Evolutionary conservation across 2,329 filamentous ascomycete species (phyloP), one percentile per base, ranked within the genome.

Genomic region (Alternaria sp.): DNA sequence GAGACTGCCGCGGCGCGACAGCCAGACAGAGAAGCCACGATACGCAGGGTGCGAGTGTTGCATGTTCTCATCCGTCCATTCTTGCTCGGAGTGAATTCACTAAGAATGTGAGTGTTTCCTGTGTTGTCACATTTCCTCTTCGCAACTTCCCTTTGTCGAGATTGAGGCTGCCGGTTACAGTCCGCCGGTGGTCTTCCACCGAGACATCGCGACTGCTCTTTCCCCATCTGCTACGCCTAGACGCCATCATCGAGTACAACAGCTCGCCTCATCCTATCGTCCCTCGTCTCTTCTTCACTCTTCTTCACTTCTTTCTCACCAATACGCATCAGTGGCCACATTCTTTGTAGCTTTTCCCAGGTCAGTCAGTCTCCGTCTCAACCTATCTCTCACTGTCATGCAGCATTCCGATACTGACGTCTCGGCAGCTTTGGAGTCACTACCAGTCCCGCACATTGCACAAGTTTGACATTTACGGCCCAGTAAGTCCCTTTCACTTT

Each of bases 271-370:
- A 49, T 38, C 55, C 46, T 30, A 3, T 51, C 56, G n/a, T 51
- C 36, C 26, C 54, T 56, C 65, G 30, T 65, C 62, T 39, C 65
- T 65, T 66, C 62, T 69, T 67, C 65, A 69, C 72, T 71, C 67
- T 70, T 71, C 73, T 71, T 69, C 74, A 77, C 75, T 75, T 75
- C 75, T 75, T 76, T 73, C 71, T 76, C 72, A 75, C 75, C 68
- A 77, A 61, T 77, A 78, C 75, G 73, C 73, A 75, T 79, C 76
- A 78, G 76, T 78, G 77, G 72, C 75, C 76, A 77, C 77, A 79
- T 79, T 79, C 77, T 79, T 79, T 78, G 76, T 78, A 79, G 77
- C 77, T 78, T 78, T 79, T 73, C 74, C 70, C 74, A 76, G 75
- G 75, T 78, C 63, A 64, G 75, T 67, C 59, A 48, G 28, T 30